These are phyloP conservation scores for Hymenoscyphus fraxineus DNA, from an alignment of 2,329 filamentous ascomycete genomes.

Conservation along the genomic window DNA sequence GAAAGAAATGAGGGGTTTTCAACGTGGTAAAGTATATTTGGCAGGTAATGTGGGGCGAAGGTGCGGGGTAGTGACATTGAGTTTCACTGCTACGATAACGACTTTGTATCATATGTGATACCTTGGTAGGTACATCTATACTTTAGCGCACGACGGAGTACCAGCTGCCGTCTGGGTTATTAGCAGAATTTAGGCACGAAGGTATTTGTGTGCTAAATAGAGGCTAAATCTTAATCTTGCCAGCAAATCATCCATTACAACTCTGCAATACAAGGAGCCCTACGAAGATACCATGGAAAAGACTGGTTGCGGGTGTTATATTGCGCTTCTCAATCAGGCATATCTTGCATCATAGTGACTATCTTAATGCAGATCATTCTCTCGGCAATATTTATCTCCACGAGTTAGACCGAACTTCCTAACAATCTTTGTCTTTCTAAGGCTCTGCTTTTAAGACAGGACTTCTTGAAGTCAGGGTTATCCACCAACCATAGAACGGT, in stretches of 20 bases:
- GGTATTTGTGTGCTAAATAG: neutral
- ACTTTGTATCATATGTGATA: neutral
- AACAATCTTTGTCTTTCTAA: too few relatives aligned
- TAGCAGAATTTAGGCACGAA: neutral
- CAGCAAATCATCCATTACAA: neutral
- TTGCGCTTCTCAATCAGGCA: neutral
- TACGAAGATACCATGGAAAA: neutral
- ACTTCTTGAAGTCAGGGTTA: too few relatives aligned
- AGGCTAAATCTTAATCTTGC: neutral
- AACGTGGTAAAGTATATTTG: neutral
- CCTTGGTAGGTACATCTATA: neutral
- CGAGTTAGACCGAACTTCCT: neutral
- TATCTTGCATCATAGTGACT: neutral
- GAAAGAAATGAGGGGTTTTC: neutral
- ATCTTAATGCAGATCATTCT: neutral
- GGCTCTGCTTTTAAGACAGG: too few relatives aligned
- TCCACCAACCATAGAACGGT: too few relatives aligned
- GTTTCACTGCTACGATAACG: neutral
- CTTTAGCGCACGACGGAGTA: too few relatives aligned
- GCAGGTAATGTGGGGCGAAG: neutral
- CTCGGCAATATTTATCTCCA: neutral
- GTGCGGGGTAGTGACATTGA: neutral
- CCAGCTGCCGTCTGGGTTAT: neutral
- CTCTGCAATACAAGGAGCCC: neutral
- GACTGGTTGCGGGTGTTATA: neutral